Conservation (phyloP, 2,329 filamentous ascomycete genomes). For the Aurifilum marmelostoma region DNA sequence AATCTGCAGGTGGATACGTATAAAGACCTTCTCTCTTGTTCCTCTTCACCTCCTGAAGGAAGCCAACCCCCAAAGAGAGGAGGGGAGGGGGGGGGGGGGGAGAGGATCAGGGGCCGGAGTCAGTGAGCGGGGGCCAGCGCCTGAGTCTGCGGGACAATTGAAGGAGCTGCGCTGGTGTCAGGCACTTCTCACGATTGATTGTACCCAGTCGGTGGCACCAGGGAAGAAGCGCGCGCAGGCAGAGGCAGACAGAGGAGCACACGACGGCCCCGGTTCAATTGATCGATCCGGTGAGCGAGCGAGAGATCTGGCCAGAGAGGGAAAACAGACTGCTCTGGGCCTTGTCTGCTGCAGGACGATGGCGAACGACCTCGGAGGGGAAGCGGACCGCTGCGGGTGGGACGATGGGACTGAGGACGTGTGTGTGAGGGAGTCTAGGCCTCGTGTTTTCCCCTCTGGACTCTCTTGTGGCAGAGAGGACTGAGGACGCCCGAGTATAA, state of each 20-base stretch:
- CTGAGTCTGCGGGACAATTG: constrained; percentile 19
- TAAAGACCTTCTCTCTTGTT: constrained; percentile 16
- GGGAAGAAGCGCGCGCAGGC: constrained; percentile 24
- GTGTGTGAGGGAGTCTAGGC: background rate
- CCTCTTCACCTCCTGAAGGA: background rate
- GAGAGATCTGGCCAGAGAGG: constrained; percentile 1
- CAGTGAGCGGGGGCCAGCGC: background rate
- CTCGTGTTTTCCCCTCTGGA: background rate
- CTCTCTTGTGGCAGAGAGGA: background rate
- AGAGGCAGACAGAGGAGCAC: constrained; percentile 33
- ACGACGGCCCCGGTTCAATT: constrained; percentile 12
- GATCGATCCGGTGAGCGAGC: background rate
- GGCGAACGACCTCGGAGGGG: background rate
- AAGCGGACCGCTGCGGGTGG: background rate
- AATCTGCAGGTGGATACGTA: constrained; percentile 15
- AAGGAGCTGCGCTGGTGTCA: constrained; percentile 10
- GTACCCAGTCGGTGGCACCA: constrained; percentile 8
- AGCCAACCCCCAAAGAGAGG: background rate
- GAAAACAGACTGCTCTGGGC: background rate
- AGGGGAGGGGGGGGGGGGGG: too few relatives aligned
- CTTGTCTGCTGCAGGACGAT: background rate
- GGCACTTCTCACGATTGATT: constrained; percentile 13
- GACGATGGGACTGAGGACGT: background rate
- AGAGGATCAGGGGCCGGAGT: constrained; percentile 18
- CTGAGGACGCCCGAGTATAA: constrained; percentile 1